Evolutionary conservation across 2,329 filamentous ascomycete species (phyloP), one percentile per base, ranked within the genome.

Genomic region (Mollisia scopiformis): DNA sequence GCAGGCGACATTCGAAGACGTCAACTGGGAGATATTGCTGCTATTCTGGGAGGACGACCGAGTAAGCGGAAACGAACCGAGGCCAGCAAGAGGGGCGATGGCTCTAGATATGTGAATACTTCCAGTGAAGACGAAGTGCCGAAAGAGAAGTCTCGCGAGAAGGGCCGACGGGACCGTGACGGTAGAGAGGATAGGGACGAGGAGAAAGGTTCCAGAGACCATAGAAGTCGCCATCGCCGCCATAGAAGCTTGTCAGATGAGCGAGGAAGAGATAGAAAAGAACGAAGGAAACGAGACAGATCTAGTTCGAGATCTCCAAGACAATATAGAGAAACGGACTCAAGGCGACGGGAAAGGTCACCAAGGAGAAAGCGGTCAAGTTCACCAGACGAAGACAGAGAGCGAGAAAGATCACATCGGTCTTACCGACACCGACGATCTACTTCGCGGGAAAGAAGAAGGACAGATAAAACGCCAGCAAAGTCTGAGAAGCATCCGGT

Each of bases 11-110:
- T 86, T 51, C 75, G 85, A 41, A 81, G 76, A 49, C 79, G 85
- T 10, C 86, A 88, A 71, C 78, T 88, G 66, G 84, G 84, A 6
- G 81, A 84, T 62, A 88, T 88, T 51, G 80, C 83, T 50, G 83
- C 85, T 1, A 86, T 87, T 49, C 71, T 88, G 6, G 78, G 80
- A 25, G 80, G 79, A 6, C 37, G 68, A 21, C 52, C 66, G 4
- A 53, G 43, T 2, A 71, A 70, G 50, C 62, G 72, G 13, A 69
- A 65, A 66, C 56, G 67, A 49, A 62, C 59, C 52, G 54, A 62
- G 56, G 63, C 55, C 14, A 35, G 23, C 13, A 25, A 11, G 19
- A 59, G 19, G 23, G 43, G 55, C 47, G 67, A 60, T 39, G 37
- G 33, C 33, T 57, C 51, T 14, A 55, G 55, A 37, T 47, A 47